A percentile compares a stretch with the other conserved stretches of the same genome.
Conservation (phyloP, 2,329 filamentous ascomycete species). For the Pestalotiopsis sp. region DNA sequence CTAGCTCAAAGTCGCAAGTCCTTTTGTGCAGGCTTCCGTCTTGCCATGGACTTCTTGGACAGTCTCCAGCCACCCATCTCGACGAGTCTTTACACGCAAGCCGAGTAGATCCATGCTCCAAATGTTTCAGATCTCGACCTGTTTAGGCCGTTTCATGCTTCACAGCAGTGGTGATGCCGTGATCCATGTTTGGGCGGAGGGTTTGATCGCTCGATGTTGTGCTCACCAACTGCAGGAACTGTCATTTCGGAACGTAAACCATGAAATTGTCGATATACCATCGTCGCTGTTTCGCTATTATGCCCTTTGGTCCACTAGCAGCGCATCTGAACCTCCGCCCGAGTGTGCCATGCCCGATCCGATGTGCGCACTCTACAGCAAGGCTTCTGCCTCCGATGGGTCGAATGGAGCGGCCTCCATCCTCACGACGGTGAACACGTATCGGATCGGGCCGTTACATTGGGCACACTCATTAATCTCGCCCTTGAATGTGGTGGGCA, state of each 20-base stretch:
- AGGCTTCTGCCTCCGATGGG: not conserved
- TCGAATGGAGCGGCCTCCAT: not conserved
- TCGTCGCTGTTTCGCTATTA: not conserved
- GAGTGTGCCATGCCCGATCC: not conserved
- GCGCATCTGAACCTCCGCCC: not conserved
- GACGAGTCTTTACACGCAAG: constrained; percentile 20
- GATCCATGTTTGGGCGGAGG: constrained; percentile 9
- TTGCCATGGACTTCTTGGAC: constrained; percentile 28
- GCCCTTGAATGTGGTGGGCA: not conserved
- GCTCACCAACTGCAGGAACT: constrained; percentile 14
- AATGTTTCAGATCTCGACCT: constrained; percentile 26
- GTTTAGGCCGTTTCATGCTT: constrained; percentile 21
- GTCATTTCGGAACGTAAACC: not conserved
- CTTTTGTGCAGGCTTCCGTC: constrained; percentile 43
- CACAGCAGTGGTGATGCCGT: constrained; percentile 18
- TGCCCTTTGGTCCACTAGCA: not conserved
- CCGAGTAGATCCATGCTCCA: constrained; percentile 23
- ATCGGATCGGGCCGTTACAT: constrained; percentile 32
- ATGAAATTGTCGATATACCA: constrained; percentile 3
- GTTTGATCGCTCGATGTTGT: constrained; percentile 12
- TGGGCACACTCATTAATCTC: constrained; percentile 14
- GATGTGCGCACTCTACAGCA: not conserved
- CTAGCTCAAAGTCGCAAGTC: constrained; percentile 20
- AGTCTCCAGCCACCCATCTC: constrained; percentile 34
- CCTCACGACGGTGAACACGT: not conserved